Conservation (phyloP, 2,329 filamentous ascomycete genomes). For the Xylariales sp. region DNA sequence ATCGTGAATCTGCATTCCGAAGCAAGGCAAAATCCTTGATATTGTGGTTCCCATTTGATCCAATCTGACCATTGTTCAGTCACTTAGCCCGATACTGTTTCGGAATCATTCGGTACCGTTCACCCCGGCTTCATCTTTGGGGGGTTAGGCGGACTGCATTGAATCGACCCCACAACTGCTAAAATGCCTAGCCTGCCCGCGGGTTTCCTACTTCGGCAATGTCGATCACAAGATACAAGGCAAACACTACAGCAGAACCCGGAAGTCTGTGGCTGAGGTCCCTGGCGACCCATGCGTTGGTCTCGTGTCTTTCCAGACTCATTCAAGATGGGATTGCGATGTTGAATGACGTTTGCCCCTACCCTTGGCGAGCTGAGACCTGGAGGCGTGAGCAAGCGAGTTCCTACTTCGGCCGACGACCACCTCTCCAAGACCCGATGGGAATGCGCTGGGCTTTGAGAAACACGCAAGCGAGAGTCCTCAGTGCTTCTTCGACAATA, state of each 20-base stretch:
- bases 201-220: constrained; percentile 2
- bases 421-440: too few species aligned
- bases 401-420: too few species aligned
- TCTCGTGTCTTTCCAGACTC: neutral
- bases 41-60: neutral
- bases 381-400: too few species aligned
- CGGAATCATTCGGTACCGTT: neutral
- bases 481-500: too few species aligned
- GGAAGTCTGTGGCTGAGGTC: neutral
- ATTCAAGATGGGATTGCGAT: neutral
- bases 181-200: neutral
- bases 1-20: neutral
- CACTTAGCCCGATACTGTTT: neutral
- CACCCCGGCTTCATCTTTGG: neutral
- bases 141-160: too few species aligned
- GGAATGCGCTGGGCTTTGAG: too few species aligned
- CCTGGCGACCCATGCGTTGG: neutral
- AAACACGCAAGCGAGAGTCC: too few species aligned
- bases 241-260: neutral
- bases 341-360: neutral
- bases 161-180: too few species aligned
- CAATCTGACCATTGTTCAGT: neutral
- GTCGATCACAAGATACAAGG: neutral
- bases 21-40: neutral
- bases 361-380: constrained; percentile 3